A percentile compares a stretch with the other conserved stretches of the same genome.
Evolutionary conservation across 2,329 filamentous ascomycete genomes (phyloP).

Genomic region (Penicillium sp.): DNA sequence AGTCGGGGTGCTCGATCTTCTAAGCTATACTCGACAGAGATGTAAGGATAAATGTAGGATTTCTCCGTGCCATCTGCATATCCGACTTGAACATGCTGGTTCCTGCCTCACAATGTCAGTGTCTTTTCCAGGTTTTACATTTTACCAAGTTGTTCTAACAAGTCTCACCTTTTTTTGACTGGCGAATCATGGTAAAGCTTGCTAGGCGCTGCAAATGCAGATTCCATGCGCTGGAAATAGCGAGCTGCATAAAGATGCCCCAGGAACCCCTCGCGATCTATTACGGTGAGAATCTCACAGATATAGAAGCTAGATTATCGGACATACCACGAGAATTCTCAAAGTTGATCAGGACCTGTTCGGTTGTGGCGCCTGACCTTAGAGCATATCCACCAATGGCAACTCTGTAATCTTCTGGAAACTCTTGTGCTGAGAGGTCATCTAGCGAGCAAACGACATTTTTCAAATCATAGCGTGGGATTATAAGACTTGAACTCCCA

Average conservation of each 20-base stretch:
- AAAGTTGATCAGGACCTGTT: not conserved
- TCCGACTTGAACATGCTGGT: slow-evolving; percentile 1
- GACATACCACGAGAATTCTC: not conserved
- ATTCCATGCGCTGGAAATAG: slow-evolving; percentile 1
- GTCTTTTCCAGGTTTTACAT: not conserved
- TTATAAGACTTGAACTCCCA: not conserved
- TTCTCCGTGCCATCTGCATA: slow-evolving; percentile 1
- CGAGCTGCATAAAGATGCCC: not conserved
- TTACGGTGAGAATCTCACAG: not conserved
- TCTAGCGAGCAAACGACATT: not conserved
- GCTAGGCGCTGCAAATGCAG: not conserved
- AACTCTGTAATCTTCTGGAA: not conserved
- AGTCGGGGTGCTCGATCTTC: not conserved
- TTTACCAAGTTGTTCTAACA: too few relatives aligned
- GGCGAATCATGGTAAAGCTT: not conserved
- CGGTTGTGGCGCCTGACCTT: not conserved
- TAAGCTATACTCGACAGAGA: not conserved
- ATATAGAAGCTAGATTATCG: not conserved
- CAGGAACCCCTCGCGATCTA: not conserved
- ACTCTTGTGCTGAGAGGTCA: not conserved
- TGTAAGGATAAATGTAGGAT: slow-evolving; percentile 1
- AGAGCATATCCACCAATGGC: not conserved
- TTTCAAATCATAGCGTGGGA: not conserved
- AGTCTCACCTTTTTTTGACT: not conserved
- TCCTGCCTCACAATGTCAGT: not conserved